Conservation (phyloP, 176 grass and related monocot genomes). For the Cenchrus americanus region DNA sequence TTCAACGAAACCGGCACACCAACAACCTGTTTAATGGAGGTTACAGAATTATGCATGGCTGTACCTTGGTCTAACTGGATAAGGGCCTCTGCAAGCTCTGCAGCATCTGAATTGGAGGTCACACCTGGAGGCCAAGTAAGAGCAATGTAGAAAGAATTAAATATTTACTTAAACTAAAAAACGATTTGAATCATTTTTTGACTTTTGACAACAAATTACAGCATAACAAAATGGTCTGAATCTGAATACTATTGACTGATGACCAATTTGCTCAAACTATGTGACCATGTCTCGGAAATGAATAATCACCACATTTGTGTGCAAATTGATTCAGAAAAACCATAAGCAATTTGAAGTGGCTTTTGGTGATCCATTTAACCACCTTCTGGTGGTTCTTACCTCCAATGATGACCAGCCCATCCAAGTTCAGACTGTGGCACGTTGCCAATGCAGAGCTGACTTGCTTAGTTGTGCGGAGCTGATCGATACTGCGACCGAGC, state of each 20-base stretch:
- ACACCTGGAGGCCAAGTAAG: slow-evolving; percentile 48
- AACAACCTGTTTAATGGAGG: slow-evolving; percentile 49
- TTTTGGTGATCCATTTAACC: slow-evolving; percentile 7
- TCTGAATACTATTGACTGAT: not conserved
- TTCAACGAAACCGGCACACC: slow-evolving; percentile 71
- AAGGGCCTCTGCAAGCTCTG: slow-evolving; percentile 92
- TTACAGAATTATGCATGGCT: not conserved
- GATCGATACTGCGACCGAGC: slow-evolving; percentile 89
- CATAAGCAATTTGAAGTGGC: not conserved
- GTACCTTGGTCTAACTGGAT: slow-evolving; percentile 85
- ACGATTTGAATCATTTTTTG: not conserved
- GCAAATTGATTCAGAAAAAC: not conserved
- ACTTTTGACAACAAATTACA: not conserved
- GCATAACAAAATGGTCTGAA: not conserved
- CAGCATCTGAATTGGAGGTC: slow-evolving; percentile 90
- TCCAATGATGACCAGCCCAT: slow-evolving; percentile 95
- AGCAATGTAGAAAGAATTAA: not conserved
- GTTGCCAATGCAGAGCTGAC: slow-evolving; percentile 78
- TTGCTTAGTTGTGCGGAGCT: slow-evolving; percentile 87
- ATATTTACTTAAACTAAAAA: not conserved
- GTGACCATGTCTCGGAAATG: not conserved
- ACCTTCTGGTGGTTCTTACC: slow-evolving; percentile 44
- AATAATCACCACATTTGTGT: not conserved
- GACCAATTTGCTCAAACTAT: not conserved
- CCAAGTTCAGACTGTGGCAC: slow-evolving; percentile 69